Base-by-base conservation (phyloP, 495 filamentous ascomycete species). In the Aspergillus nidulans region DNA sequence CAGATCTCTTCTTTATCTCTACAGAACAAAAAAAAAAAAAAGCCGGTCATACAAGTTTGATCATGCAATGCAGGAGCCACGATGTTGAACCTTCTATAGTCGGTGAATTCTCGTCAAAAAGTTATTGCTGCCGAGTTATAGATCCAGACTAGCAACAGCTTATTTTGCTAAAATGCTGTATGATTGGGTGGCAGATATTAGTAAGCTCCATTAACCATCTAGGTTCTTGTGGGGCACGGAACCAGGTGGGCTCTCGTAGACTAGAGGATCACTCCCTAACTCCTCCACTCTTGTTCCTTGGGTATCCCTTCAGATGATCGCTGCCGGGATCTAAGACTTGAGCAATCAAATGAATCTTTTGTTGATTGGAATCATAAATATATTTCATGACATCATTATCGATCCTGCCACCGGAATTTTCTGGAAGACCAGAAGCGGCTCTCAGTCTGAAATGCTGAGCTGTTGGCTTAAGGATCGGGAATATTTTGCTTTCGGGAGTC, bases 231-330 rank as follows among this genome's bases (percentile, higher is more conserved):
- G 19, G 39, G 39, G 18, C 30, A 34, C 40, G 16, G 40, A 20
- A 19, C 20, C 40, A 20, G 40, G 19, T 43, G 20, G 18, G 40
- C 18, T 43, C 40, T 8, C 8, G 15, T 6, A 34, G 30, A 13
- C 18, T 20, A 2, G 19, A 23, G 36, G 9, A 18, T 19, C 40
- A 19, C 4, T 12, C 36, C 36, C 1, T 23, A n/a, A n/a, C n/a
- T 39, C 18, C 12, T 18, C 26, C 39, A 20, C 36, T 39, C 53
- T 56, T 49, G 38, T 24, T 42, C 24, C 53, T 18, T 28, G n/a
- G n/a, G n/a, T n/a, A n/a, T 15, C 21, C 23, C 40, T 30, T 32
- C 47, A 41, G 51, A 41, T 55, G 54, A 55, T 61, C 54, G 59
- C 59, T 48, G 55, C 25, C 52, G 32, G 52, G 44, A 24, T 45